Evolutionary conservation across 176 grass and related monocot genomes (phyloP), one percentile per base, ranked within the genome.

Genomic region (Oryza coarctata): DNA sequence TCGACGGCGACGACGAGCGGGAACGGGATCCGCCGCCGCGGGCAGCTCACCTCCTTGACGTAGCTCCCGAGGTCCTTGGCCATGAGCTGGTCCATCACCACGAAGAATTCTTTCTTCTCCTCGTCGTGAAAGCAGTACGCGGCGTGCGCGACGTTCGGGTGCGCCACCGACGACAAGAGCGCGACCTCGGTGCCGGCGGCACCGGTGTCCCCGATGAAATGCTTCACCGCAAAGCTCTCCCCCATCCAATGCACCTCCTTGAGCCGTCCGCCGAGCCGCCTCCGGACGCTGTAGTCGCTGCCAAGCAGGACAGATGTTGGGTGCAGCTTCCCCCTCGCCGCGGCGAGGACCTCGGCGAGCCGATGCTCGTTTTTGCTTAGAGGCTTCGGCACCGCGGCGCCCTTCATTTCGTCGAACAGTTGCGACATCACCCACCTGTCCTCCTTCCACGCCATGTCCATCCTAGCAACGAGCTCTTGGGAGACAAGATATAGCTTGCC

Each of bases 241-340:
- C 92, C 93, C 86, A 94, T 85, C 96, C 96, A 98, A 52, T 98
- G 96, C 57, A 85, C 96, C 85, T 95, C 96, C 87, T 98, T 98
- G 30, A 90, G 88, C 23, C 69, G 25, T 7, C 91, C 84, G 0
- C 88, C 90, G 18, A 98, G 79, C 36, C 89, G 71, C 70, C 92
- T 64, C 55, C 90, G 86, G 63, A 98, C 90, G 66, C 87, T 90
- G 88, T 89, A 98, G 31, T 98, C 95, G 4, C 58, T 65, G 35
- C 79, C 34, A 2, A 84, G 86, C 52, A 98, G 71, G 13, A 91
- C 30, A 4, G 95, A 88, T 55, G 90, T 79, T 12, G 82, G 82
- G 75, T 90, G 85, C 70, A 91, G 83, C 83, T 76, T 86, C 9
- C 90, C 92, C 30, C 73, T 90, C 3, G 92, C 84, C 13, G 84